Evolutionary conservation across 441 rosid species (phyloP).

Genomic region (Erodium trifolium): DNA sequence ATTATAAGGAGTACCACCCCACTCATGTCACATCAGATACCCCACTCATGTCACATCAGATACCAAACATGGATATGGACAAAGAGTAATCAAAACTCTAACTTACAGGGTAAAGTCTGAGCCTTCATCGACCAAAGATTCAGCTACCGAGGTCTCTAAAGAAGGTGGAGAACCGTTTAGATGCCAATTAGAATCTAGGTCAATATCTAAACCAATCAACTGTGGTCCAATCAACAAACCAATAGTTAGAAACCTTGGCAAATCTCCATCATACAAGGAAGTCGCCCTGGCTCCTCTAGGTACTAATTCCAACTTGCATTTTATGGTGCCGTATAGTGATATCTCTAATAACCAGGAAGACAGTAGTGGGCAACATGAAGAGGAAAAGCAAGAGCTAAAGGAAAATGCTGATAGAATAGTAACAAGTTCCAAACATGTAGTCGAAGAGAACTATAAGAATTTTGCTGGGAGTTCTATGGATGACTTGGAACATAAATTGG

Average conservation of each 20-base stretch:
- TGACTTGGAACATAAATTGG: constrained; percentile 28
- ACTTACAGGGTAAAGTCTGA: constrained; percentile 74
- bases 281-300: constrained; percentile 98
- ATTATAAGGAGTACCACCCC: constrained; percentile 41
- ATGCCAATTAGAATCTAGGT: constrained; percentile 38
- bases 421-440: constrained; percentile 21
- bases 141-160: constrained; percentile 32
- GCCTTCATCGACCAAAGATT: constrained; percentile 42
- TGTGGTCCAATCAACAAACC: constrained; percentile 46
- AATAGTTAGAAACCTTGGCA: constrained; percentile 50
- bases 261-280: constrained; percentile 91
- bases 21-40: constrained; percentile 38
- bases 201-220: constrained; percentile 7
- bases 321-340: constrained; percentile 48
- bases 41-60: constrained; percentile 43
- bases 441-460: constrained; percentile 33
- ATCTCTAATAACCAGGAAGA: constrained; percentile 28
- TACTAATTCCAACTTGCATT: constrained; percentile 77
- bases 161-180: constrained; percentile 30
- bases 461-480: constrained; percentile 21
- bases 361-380: constrained; percentile 27
- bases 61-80: constrained; percentile 49
- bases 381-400: constrained; percentile 28
- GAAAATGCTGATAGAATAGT: constrained; percentile 28
- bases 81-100: constrained; percentile 69